Percentiles rank a stretch among this genome's conserved stretches.
Conservation (phyloP, 2,329 filamentous ascomycete species). For the Phyllosticta citrichinensis region DNA sequence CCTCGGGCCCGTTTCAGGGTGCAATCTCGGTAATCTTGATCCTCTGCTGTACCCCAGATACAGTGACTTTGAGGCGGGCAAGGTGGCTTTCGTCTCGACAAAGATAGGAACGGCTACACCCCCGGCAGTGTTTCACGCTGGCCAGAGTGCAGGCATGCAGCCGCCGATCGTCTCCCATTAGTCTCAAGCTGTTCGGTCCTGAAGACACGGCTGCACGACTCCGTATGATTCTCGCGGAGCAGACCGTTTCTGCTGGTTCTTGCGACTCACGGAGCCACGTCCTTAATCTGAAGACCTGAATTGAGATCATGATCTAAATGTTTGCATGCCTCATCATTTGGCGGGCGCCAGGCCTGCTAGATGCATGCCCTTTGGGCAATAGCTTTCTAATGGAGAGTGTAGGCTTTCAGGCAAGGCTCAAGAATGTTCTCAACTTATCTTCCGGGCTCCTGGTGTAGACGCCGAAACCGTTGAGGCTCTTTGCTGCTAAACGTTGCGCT, state of each 20-base stretch:
- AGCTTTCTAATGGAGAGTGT: no score
- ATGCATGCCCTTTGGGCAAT: no score
- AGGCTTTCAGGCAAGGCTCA: no score
- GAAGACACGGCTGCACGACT: neutral
- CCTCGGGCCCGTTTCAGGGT: neutral
- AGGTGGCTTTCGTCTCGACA: neutral
- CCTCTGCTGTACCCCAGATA: neutral
- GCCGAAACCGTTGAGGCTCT: neutral
- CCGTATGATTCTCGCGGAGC: neutral
- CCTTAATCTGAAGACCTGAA: neutral
- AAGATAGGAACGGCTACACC: neutral
- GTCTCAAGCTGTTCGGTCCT: neutral
- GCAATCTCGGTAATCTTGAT: neutral
- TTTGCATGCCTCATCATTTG: no score
- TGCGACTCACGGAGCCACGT: neutral
- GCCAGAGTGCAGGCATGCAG: neutral
- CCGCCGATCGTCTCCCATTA: neutral
- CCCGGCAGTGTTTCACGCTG: neutral
- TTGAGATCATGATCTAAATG: neutral
- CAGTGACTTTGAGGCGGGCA: neutral
- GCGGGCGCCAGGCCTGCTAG: no score
- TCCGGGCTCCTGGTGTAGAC: neutral
- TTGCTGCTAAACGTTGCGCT: neutral
- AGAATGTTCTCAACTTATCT: no score
- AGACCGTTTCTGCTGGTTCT: no score